phyloP scores from a whole-genome alignment of 352 stramenopile genomes.

The Elongisporangium anandrum region DNA sequence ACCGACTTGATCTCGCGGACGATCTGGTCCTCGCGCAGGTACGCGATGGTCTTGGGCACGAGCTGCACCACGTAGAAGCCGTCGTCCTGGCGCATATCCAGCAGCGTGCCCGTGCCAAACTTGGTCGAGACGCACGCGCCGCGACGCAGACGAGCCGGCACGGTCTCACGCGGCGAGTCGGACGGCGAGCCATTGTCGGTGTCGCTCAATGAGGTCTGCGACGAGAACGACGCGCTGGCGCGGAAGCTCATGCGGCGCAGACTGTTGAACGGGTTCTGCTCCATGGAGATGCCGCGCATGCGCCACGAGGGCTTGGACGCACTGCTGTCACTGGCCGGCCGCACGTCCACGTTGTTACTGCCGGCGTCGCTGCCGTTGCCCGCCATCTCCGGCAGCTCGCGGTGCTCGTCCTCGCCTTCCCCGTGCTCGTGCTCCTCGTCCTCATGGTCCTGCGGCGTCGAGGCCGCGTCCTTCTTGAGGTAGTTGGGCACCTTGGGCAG shows the following conservation, averaged over 20 bases:
- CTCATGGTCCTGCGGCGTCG: slow-evolving; percentile 7
- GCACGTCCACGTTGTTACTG: slow-evolving; percentile 4
- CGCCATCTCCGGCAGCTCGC: slow-evolving; percentile 39
- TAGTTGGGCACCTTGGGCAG: slow-evolving; percentile 57
- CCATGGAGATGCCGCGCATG: slow-evolving; percentile 45
- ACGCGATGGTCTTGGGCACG: slow-evolving; percentile 65
- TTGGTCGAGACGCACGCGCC: slow-evolving; percentile 68
- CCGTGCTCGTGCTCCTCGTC: slow-evolving; percentile 22
- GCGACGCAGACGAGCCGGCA: slow-evolving; percentile 36
- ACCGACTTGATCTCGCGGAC: slow-evolving; percentile 80
- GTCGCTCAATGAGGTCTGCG: slow-evolving; percentile 20
- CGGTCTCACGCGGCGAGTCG: slow-evolving; percentile 28
- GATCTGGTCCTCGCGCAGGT: slow-evolving; percentile 61
- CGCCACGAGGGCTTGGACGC: slow-evolving; percentile 4
- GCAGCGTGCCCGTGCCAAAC: slow-evolving; percentile 69
- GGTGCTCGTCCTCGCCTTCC: slow-evolving; percentile 27
- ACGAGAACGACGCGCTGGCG: slow-evolving; percentile 27
- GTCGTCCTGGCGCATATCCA: slow-evolving; percentile 69
- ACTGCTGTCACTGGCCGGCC: not conserved
- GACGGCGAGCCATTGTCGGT: slow-evolving; percentile 11
- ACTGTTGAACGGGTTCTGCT: slow-evolving; percentile 43
- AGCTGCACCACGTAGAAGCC: slow-evolving; percentile 74
- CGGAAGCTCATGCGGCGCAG: slow-evolving; percentile 52
- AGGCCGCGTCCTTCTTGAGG: slow-evolving; percentile 23
- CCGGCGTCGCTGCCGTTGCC: not conserved